A percentile compares a stretch with the other conserved stretches of the same genome.
Conservation (phyloP, 805 yeast genomes). For the Metschnikowia borealis region DNA sequence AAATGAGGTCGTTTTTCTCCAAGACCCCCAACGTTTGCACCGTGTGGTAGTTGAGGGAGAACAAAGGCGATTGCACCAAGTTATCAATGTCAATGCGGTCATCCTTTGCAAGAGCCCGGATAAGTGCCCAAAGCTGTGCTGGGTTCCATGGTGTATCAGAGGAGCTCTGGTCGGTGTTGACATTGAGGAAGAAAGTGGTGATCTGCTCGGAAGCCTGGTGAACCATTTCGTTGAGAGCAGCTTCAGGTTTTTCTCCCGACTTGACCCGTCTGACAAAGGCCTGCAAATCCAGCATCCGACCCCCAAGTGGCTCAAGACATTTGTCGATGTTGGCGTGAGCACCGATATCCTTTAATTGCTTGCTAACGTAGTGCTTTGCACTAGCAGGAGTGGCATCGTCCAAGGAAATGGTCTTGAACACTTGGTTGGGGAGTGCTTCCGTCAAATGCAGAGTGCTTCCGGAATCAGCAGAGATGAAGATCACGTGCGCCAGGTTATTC, state of each 20-base stretch:
- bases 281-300: constrained; percentile 91
- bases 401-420: constrained; percentile 67
- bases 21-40: constrained; percentile 53
- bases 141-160: constrained; percentile 51
- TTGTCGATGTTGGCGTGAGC: constrained; percentile 42
- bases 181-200: constrained; percentile 64
- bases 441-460: constrained; percentile 67
- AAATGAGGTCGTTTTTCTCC: constrained; percentile 75
- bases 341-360: constrained; percentile 40
- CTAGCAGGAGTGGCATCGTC: constrained; percentile 77
- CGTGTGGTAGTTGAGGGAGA: constrained; percentile 49
- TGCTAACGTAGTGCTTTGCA: constrained; percentile 65
- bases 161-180: constrained; percentile 18
- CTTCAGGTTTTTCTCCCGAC: constrained; percentile 79
- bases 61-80: constrained; percentile 53
- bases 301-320: constrained; percentile 77
- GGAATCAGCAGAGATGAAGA: constrained; percentile 81
- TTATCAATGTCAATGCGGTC: constrained; percentile 48
- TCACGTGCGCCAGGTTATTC: constrained; percentile 83
- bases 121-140: constrained; percentile 85
- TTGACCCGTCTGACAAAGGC: constrained; percentile 82
- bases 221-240: constrained; percentile 76
- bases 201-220: constrained; percentile 84
- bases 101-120: constrained; percentile 54
- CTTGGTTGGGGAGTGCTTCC: constrained; percentile 79